Base-by-base conservation (phyloP, 148 eudicot genomes). In the Diospyros lotus region DNA sequence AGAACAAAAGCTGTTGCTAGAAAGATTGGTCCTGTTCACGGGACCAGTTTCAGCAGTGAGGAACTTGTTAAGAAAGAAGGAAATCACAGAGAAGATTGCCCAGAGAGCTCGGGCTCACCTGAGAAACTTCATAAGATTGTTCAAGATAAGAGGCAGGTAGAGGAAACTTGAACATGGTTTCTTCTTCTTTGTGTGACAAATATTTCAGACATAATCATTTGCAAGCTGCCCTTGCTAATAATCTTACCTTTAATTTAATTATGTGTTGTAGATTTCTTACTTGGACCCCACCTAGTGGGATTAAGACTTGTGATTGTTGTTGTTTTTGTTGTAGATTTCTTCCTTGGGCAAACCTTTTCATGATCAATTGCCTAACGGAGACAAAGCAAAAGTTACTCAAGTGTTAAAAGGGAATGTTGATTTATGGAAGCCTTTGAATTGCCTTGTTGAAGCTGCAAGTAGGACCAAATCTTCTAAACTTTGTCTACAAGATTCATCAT, bases 381-480 rank as follows among this genome's bases (percentile, higher is more conserved):
- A 77, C 54, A 28, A 72, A 65, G 78, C 72, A 64, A 79, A 76
- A 42, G 71, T 58, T 70, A 58, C 60, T 66, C 84, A 78, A 75
- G 80, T 69, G 5, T 75, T 80, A 80, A 84, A 86, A 56, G 86
- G 89, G 45, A 86, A 80, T 66, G 81, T 63, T 58, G 89, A 90
- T 76, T 71, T 85, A 56, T 90, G 94, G 94, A 90, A 86, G 80
- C 92, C 94, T 45, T 85, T 90, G 75, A 86, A 86, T 76, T 83
- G 78, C 79, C 92, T 90, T 50, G 89, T 90, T 77, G 94, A 90
- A 78, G 94, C 89, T 73, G 94, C 94, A 61, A 90, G 88, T 73
- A 77, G 92, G 75, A 88, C 82, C 66, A 90, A 90, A 72, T 80
- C 82, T 72, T 79, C 89, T 40, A 90, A 86, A 79, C 58, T 86